A percentile compares a stretch with the other conserved stretches of the same genome.
phyloP scores from a whole-genome alignment of 2,329 filamentous ascomycete species.

The Penicillium sp. region DNA sequence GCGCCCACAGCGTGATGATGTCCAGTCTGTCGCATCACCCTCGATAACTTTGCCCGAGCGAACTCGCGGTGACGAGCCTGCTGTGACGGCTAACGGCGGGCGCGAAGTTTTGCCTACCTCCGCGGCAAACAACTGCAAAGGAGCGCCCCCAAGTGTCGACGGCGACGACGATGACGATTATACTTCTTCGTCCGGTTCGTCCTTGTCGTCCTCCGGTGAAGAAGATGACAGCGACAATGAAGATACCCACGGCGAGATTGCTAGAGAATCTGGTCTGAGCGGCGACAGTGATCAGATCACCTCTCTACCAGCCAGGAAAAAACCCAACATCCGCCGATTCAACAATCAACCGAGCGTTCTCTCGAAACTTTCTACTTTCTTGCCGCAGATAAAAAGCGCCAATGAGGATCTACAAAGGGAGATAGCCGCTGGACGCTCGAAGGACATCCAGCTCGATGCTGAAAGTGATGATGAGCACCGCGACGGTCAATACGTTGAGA shows the following conservation, averaged over 20 bases:
- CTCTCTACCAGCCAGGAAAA: conserved; percentile 35
- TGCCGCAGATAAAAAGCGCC: conserved; percentile 49
- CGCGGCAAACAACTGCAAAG: conserved; percentile 12
- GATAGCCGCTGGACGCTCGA: conserved; percentile 39
- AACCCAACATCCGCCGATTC: conserved; percentile 40
- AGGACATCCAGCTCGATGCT: conserved; percentile 41
- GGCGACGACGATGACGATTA: conserved; percentile 28
- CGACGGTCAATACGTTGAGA: conserved; percentile 48
- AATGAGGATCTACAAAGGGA: conserved; percentile 48
- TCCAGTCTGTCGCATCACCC: conserved; percentile 8
- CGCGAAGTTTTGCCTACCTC: conserved; percentile 12
- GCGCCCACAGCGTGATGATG: conserved; percentile 21
- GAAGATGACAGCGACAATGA: conserved; percentile 33
- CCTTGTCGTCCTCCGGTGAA: conserved; percentile 23
- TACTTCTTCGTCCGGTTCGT: conserved; percentile 29
- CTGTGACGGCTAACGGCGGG: conserved; percentile 5
- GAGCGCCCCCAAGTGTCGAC: conserved; percentile 1
- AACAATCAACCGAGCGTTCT: conserved; percentile 36
- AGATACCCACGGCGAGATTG: conserved; percentile 18
- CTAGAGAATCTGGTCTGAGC: not conserved
- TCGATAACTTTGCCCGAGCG: conserved; percentile 15
- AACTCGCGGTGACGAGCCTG: conserved; percentile 5
- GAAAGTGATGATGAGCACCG: conserved; percentile 37
- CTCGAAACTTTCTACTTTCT: conserved; percentile 45
- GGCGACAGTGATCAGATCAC: conserved; percentile 28